Evolutionary conservation across 1,139 yeast species (phyloP).

Genomic region (Pichia sp.): DNA sequence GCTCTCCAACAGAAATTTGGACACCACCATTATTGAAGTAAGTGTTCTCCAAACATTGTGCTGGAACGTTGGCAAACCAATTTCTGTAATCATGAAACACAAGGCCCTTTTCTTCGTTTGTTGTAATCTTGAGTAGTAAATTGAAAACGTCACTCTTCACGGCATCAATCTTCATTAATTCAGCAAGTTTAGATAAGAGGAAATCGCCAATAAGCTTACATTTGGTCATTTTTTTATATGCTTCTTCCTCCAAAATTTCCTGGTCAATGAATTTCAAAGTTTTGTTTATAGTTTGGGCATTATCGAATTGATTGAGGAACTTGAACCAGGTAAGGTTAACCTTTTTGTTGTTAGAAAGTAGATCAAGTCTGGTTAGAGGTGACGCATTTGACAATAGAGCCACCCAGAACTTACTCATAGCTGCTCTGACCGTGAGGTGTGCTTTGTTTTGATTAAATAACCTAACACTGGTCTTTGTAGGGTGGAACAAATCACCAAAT

Average conservation of each 20-base stretch:
- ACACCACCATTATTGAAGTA: conserved; percentile 24
- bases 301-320: conserved; percentile 48
- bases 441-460: conserved; percentile 29
- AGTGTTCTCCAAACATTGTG: conserved; percentile 2
- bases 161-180: conserved; percentile 37
- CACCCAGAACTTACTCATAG: conserved; percentile 58
- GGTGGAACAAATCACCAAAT: conserved; percentile 55
- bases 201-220: conserved; percentile 75
- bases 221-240: conserved; percentile 63
- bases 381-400: conserved; percentile 42
- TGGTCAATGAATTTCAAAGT: conserved; percentile 44
- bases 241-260: conserved; percentile 49
- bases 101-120: conserved; percentile 54
- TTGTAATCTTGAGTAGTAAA: conserved; percentile 44
- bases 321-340: conserved; percentile 62
- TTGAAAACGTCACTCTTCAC: conserved; percentile 31
- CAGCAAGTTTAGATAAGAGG: conserved; percentile 52
- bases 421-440: conserved; percentile 41
- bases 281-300: conserved; percentile 33
- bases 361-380: conserved; percentile 53
- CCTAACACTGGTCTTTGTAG: conserved; percentile 41
- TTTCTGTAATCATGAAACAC: conserved; percentile 53
- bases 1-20: conserved; percentile 30
- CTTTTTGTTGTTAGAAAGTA: conserved; percentile 49
- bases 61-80: conserved; percentile 31